A percentile compares a stretch with the other conserved stretches of the same genome.
These are phyloP conservation scores for Aspergillus calidoustus DNA, from an alignment of 2,329 filamentous ascomycete species.

Conservation along the genomic window DNA sequence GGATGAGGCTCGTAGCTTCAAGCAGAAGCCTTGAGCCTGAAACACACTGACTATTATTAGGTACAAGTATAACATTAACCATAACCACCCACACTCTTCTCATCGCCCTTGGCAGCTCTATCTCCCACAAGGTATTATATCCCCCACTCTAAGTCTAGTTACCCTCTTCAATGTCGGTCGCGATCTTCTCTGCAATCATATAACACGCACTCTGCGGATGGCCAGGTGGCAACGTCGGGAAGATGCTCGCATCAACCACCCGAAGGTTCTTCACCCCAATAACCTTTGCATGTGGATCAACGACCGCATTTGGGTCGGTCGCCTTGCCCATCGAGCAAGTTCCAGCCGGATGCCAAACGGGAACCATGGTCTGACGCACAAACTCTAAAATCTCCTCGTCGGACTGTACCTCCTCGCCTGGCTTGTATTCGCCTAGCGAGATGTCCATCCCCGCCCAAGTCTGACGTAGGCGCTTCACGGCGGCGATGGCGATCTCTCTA, in stretches of 20 bases:
- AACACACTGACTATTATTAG: background rate
- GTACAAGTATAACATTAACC: background rate
- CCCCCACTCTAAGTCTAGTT: background rate
- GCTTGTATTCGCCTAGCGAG: constrained; percentile 30
- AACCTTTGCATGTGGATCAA: constrained; percentile 38
- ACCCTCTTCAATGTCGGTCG: constrained; percentile 11
- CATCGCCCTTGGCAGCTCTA: background rate
- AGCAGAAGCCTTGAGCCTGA: background rate
- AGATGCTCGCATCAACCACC: constrained; percentile 18
- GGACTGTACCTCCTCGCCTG: constrained; percentile 42
- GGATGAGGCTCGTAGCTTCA: background rate
- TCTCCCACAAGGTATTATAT: background rate
- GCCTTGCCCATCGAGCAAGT: constrained; percentile 47
- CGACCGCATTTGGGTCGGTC: constrained; percentile 37
- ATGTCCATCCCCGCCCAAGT: constrained; percentile 33
- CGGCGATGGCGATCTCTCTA: constrained; percentile 47
- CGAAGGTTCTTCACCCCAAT: constrained; percentile 30
- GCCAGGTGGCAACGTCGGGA: constrained; percentile 14
- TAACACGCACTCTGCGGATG: constrained; percentile 18
- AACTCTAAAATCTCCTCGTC: constrained; percentile 48
- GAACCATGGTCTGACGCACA: constrained; percentile 31
- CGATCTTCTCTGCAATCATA: constrained; percentile 22
- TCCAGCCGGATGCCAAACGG: constrained; percentile 39
- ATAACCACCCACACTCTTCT: background rate
- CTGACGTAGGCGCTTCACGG: constrained; percentile 48